Conservation (phyloP, 2,329 filamentous ascomycete genomes). For the Aspergillus sp. region DNA sequence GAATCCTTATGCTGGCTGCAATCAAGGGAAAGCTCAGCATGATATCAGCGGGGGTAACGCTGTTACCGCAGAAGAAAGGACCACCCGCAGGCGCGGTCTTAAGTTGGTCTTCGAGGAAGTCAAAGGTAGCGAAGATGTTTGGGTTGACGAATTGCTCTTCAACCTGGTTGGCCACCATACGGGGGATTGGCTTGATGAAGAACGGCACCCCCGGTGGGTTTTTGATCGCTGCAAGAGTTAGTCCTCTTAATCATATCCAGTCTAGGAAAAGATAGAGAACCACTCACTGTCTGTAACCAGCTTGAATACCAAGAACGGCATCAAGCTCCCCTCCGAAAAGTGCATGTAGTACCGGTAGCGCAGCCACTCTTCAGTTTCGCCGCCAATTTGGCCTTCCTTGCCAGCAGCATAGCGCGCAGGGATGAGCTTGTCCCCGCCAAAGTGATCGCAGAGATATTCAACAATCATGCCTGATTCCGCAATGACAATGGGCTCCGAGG, state of each 20-base stretch:
- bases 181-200: conserved; percentile 69
- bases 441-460: conserved; percentile 78
- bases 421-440: conserved; percentile 53
- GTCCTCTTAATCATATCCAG: neutral
- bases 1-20: conserved; percentile 39
- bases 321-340: conserved; percentile 83
- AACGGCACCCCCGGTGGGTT: conserved; percentile 63
- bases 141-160: conserved; percentile 45
- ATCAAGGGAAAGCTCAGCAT: conserved; percentile 53
- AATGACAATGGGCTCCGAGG: conserved; percentile 62
- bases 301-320: conserved; percentile 69
- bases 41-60: conserved; percentile 52
- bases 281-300: conserved; percentile 64
- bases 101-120: conserved; percentile 52
- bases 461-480: conserved; percentile 82
- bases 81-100: conserved; percentile 45
- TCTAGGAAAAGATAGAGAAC: neutral
- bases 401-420: conserved; percentile 57
- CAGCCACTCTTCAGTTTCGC: conserved; percentile 64
- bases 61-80: conserved; percentile 48
- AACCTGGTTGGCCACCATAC: conserved; percentile 55
- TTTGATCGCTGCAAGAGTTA: conserved; percentile 45
- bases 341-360: conserved; percentile 74
- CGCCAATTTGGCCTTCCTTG: conserved; percentile 59
- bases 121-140: conserved; percentile 48